Conservation (phyloP, 2,329 filamentous ascomycete species). For the Trichoderma harzianum region DNA sequence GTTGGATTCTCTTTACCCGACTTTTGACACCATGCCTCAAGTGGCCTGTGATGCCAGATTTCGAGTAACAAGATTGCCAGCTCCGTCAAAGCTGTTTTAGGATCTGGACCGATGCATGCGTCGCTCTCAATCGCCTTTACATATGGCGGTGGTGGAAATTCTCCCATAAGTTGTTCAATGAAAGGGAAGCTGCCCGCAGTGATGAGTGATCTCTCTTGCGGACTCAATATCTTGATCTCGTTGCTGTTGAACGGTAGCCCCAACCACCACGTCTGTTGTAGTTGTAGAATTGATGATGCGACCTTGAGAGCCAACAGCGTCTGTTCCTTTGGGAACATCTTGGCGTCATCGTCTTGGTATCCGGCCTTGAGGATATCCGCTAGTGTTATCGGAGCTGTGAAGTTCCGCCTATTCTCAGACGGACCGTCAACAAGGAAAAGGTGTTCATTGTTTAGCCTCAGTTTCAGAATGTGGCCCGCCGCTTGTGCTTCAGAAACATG, state of each 20-base stretch:
- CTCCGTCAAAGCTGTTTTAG: not conserved
- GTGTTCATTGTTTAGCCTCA: not conserved
- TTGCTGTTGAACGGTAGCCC: not conserved
- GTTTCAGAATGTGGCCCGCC: not conserved
- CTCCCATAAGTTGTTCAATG: not conserved
- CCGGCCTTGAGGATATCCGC: not conserved
- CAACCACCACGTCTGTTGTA: not conserved
- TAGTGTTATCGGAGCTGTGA: not conserved
- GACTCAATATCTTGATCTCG: not conserved
- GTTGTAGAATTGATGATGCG: not conserved
- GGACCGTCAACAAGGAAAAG: not conserved
- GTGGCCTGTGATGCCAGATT: slow-evolving; percentile 3
- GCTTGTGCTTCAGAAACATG: not conserved
- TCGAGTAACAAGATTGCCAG: not conserved
- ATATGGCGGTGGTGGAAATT: not conserved
- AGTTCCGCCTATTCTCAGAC: not conserved
- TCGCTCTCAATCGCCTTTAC: not conserved
- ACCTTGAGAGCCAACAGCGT: not conserved
- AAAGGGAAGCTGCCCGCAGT: not conserved
- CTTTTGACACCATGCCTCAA: not conserved
- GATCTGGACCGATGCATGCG: not conserved
- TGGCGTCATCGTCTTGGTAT: not conserved
- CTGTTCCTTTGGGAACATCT: not conserved
- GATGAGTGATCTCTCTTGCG: not conserved
- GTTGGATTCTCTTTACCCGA: not conserved